Percentiles rank a stretch among this genome's conserved stretches.
phyloP scores from a whole-genome alignment of 805 yeast species.

The Sugiyamaella floridensis region DNA sequence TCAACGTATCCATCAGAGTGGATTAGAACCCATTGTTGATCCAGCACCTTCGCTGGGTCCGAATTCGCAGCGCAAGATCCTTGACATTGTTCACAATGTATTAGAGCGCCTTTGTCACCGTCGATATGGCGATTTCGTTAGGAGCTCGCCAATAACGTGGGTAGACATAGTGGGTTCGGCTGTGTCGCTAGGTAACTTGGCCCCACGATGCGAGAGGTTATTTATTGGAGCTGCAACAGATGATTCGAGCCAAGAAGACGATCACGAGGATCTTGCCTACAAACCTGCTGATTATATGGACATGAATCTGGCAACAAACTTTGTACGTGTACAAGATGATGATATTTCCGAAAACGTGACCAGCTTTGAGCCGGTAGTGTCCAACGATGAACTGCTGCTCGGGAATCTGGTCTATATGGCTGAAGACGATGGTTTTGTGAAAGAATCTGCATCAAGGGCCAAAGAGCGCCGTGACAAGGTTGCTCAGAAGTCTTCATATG shows the following conservation, averaged over 20 bases:
- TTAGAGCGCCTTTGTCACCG: neutral
- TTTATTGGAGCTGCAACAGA: neutral
- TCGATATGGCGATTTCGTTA: neutral
- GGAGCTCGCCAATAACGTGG: neutral
- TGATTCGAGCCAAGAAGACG: neutral
- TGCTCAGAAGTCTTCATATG: neutral
- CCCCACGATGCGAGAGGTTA: neutral
- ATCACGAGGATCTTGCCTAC: neutral
- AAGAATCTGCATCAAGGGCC: neutral
- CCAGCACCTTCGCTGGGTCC: constrained; percentile 10
- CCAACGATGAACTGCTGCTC: neutral
- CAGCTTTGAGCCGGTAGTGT: neutral
- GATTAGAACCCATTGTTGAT: constrained; percentile 6
- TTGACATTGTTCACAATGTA: neutral
- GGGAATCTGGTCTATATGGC: neutral
- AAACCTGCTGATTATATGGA: neutral
- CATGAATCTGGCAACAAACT: neutral
- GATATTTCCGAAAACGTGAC: neutral
- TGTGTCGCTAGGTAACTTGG: neutral
- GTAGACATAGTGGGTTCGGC: neutral
- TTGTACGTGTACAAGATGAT: neutral
- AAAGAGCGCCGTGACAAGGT: neutral
- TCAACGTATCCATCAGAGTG: constrained; percentile 14
- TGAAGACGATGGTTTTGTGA: neutral
- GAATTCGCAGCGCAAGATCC: constrained; percentile 4